Percentiles rank a stretch among this genome's conserved stretches.
Evolutionary conservation across 345 rosid genomes (phyloP).

Genomic region (Crucihimalaya himalaica): DNA sequence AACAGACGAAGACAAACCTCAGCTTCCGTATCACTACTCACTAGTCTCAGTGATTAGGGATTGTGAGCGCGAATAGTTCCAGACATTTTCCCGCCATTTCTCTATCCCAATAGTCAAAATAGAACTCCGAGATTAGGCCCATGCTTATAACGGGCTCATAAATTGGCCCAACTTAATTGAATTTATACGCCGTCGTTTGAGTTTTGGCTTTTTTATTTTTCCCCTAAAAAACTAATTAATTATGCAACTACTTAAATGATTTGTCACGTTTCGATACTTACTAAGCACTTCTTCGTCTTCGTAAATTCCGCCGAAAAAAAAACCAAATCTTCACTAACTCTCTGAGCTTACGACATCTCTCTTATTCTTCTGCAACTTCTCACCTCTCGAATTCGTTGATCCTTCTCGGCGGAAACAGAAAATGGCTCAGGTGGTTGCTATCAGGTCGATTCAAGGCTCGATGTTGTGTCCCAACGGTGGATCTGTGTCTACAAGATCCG

Average conservation of each 20-base stretch:
- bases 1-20: neutral
- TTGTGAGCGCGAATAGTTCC: slow-evolving; percentile 32
- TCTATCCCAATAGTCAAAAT: neutral
- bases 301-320: slow-evolving; percentile 51
- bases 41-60: slow-evolving; percentile 34
- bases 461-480: slow-evolving; percentile 47
- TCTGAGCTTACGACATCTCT: slow-evolving; percentile 5
- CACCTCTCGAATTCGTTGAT: slow-evolving; percentile 5
- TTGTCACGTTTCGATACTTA: slow-evolving; percentile 62
- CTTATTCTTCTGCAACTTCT: neutral
- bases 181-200: neutral
- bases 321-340: slow-evolving; percentile 4
- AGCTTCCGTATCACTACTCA: neutral
- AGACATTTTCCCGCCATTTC: slow-evolving; percentile 36
- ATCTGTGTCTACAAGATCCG: slow-evolving; percentile 50
- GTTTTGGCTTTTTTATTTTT: neutral
- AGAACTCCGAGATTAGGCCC: neutral
- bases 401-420: neutral
- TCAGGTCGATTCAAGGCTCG: slow-evolving; percentile 63
- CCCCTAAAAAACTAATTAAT: neutral
- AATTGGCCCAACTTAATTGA: neutral
- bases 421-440: slow-evolving; percentile 87
- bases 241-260: slow-evolving; percentile 28
- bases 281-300: slow-evolving; percentile 43
- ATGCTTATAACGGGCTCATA: neutral